phyloP scores from a whole-genome alignment of 1,284 basidiomycete genomes.

The Tylopilus orsonianus region DNA sequence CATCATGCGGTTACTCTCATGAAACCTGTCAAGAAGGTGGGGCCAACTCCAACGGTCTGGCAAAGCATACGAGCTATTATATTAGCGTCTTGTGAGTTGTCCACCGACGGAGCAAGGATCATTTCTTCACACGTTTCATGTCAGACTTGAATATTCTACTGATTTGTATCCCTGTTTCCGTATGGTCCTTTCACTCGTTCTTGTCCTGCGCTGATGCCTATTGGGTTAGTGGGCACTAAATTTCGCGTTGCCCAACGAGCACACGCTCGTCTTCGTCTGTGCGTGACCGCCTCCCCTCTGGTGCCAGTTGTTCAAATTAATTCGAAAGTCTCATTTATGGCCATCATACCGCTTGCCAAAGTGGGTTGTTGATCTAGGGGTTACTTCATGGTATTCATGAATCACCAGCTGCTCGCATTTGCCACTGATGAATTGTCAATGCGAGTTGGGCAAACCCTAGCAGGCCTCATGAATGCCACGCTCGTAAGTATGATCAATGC shows the following conservation, averaged over 20 bases:
- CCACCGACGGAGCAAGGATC: neutral
- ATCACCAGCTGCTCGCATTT: conserved; percentile 70
- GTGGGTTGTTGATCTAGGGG: conserved; percentile 33
- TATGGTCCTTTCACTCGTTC: conserved; percentile 35
- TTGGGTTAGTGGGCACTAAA: conserved; percentile 67
- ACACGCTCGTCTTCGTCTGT: conserved; percentile 75
- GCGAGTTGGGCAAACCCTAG: conserved; percentile 81
- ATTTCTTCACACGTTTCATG: conserved; percentile 2
- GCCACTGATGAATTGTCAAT: conserved; percentile 87
- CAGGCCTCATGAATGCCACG: conserved; percentile 84
- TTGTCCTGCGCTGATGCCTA: conserved; percentile 2
- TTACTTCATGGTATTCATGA: neutral
- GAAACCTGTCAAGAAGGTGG: conserved; percentile 40
- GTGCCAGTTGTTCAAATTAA: conserved; percentile 7
- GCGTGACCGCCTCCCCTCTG: conserved; percentile 29
- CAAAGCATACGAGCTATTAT: conserved; percentile 51
- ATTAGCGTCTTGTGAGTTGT: conserved; percentile 47
- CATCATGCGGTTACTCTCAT: conserved; percentile 24
- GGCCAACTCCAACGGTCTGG: conserved; percentile 41
- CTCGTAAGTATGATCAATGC: conserved; percentile 48
- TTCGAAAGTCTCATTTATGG: conserved; percentile 61
- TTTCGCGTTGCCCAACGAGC: conserved; percentile 51
- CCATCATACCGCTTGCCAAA: conserved; percentile 76
- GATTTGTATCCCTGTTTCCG: conserved; percentile 68
- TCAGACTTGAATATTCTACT: conserved; percentile 67